These are phyloP conservation scores for Raddia distichophylla DNA, from an alignment of 176 grass and related monocot species.

Conservation along the genomic window DNA sequence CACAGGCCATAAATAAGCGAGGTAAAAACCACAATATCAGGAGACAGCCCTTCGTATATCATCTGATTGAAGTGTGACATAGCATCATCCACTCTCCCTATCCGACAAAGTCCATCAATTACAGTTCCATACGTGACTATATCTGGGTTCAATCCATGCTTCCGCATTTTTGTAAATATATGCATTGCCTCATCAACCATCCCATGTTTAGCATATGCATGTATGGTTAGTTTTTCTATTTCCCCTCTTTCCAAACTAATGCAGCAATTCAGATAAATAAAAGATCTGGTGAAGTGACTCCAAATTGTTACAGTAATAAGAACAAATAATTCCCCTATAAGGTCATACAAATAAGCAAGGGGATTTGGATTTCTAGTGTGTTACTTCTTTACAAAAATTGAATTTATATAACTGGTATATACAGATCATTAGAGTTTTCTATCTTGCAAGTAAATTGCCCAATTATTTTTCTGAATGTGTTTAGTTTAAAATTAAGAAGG, in stretches of 20 bases:
- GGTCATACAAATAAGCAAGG: not conserved
- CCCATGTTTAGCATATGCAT: no score
- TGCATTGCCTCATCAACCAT: no score
- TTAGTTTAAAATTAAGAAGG: not conserved
- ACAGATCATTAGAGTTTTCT: not conserved
- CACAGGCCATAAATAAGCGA: no score
- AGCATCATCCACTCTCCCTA: no score
- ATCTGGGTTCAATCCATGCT: no score
- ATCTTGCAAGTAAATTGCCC: not conserved
- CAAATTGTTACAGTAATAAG: not conserved
- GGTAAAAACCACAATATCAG: no score
- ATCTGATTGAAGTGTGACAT: no score
- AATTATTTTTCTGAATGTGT: not conserved
- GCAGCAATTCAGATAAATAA: not conserved
- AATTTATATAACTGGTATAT: conserved; percentile 11
- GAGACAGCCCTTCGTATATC: no score
- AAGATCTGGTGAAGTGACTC: not conserved
- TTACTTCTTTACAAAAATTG: conserved; percentile 24
- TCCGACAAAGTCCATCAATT: no score
- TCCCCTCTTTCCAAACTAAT: not conserved
- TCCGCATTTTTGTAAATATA: no score
- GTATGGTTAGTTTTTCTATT: not conserved
- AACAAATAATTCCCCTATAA: conserved; percentile 6
- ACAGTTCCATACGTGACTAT: no score
- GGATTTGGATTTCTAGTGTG: not conserved